Percentiles rank a stretch among this genome's conserved stretches.
Evolutionary conservation across 1,284 basidiomycete genomes (phyloP).

Genomic region (Tremellales sp.): DNA sequence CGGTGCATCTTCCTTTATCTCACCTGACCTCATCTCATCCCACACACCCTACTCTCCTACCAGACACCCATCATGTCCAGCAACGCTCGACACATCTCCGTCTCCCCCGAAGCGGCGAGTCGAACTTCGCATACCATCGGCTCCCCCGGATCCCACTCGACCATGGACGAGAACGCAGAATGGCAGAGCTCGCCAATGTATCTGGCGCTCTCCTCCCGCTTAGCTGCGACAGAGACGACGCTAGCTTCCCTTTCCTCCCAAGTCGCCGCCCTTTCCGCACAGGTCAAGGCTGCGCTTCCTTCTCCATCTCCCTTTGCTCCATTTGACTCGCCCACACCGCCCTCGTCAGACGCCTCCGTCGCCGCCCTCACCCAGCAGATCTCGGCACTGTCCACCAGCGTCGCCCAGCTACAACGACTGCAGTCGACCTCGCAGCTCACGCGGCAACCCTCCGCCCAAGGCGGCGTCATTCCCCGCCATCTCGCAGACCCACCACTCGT

Average conservation of each 20-base stretch:
- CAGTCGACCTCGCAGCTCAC: conserved; percentile 20
- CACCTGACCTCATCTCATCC: neutral
- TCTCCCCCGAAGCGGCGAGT: too few relatives aligned
- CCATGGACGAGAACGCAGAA: too few relatives aligned
- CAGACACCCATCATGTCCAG: neutral
- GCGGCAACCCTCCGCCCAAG: conserved; percentile 10
- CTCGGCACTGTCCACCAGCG: conserved; percentile 76
- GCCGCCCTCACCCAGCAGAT: conserved; percentile 71
- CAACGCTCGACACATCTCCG: neutral
- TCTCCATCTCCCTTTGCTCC: conserved; percentile 17
- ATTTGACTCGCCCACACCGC: conserved; percentile 14
- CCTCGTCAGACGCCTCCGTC: conserved; percentile 35
- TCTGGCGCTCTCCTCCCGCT: conserved; percentile 30
- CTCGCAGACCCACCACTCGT: neutral
- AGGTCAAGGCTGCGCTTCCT: conserved; percentile 21
- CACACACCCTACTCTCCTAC: neutral
- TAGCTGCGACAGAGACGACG: conserved; percentile 34
- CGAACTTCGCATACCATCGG: too few relatives aligned
- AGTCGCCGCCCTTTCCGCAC: conserved; percentile 27
- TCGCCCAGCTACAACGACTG: conserved; percentile 62
- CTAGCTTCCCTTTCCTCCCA: conserved; percentile 34
- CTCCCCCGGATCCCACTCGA: too few relatives aligned
- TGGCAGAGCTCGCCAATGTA: conserved; percentile 32
- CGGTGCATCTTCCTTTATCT: conserved; percentile 5
- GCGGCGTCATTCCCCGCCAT: neutral